Evolutionary conservation across 1,139 yeast genomes (phyloP).

Genomic region (Lodderomyces beijingensis): DNA sequence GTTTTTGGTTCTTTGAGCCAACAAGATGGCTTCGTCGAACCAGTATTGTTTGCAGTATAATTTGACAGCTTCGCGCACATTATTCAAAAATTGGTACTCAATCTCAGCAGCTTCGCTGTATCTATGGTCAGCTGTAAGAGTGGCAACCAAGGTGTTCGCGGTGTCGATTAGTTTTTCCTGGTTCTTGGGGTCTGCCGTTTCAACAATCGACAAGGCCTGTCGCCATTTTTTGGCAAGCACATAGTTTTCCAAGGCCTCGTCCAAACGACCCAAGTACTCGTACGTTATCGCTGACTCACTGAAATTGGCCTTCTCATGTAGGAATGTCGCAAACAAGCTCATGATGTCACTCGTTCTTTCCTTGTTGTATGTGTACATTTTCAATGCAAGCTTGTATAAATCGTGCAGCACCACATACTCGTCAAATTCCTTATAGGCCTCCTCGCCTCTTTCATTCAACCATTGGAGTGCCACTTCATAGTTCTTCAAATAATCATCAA

Average conservation of each 20-base stretch:
- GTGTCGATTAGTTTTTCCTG: slow-evolving; percentile 32
- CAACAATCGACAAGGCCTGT: slow-evolving; percentile 68
- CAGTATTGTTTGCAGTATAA: slow-evolving; percentile 71
- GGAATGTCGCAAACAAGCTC: slow-evolving; percentile 55
- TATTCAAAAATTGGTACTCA: slow-evolving; percentile 55
- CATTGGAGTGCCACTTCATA: slow-evolving; percentile 65
- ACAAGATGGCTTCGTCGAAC: slow-evolving; percentile 72
- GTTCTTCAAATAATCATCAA: slow-evolving; percentile 74
- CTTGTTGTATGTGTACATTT: slow-evolving; percentile 54
- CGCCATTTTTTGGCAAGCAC: slow-evolving; percentile 74
- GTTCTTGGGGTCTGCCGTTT: slow-evolving; percentile 29
- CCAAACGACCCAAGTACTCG: slow-evolving; percentile 59
- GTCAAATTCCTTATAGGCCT: slow-evolving; percentile 55
- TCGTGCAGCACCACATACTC: slow-evolving; percentile 69
- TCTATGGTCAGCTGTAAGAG: slow-evolving; percentile 64
- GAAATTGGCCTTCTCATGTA: slow-evolving; percentile 53
- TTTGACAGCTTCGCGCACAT: slow-evolving; percentile 58
- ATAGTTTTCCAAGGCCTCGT: slow-evolving; percentile 67
- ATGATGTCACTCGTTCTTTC: slow-evolving; percentile 53
- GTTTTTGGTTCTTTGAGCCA: slow-evolving; percentile 44
- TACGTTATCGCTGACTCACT: slow-evolving; percentile 73
- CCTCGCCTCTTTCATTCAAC: slow-evolving; percentile 49
- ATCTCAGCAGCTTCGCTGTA: slow-evolving; percentile 85
- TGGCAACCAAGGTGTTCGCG: slow-evolving; percentile 56
- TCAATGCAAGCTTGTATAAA: slow-evolving; percentile 68